A percentile compares a stretch with the other conserved stretches of the same genome.
Evolutionary conservation across 176 grass and related monocot species (phyloP).

Genomic region (Triticum urartu): DNA sequence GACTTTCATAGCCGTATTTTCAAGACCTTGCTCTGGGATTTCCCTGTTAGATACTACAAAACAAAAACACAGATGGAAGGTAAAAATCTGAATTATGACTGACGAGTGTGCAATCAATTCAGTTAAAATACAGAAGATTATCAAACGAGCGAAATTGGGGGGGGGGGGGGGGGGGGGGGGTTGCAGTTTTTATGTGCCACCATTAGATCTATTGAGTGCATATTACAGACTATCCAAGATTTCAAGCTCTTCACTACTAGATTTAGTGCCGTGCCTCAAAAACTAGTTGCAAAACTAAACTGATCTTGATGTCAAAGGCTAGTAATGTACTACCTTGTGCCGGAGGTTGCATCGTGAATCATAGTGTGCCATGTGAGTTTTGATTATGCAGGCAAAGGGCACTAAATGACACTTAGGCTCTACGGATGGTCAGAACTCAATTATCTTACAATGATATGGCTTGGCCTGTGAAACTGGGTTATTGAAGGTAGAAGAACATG

Average conservation of each 20-base stretch:
- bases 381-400: slow-evolving; percentile 20
- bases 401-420: neutral
- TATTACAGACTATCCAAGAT: slow-evolving; percentile 9
- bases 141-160: neutral
- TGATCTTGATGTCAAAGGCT: neutral
- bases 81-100: slow-evolving; percentile 10
- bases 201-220: slow-evolving; percentile 7
- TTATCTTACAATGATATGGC: neutral
- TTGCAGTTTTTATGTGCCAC: neutral
- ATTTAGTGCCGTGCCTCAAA: slow-evolving; percentile 1
- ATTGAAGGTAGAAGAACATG: neutral
- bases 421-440: neutral
- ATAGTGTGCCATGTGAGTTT: neutral
- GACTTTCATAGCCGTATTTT: slow-evolving; percentile 51
- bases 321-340: neutral
- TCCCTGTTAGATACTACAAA: slow-evolving; percentile 63
- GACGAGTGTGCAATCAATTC: neutral
- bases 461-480: neutral
- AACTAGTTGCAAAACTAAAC: slow-evolving; percentile 9
- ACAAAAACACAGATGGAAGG: slow-evolving; percentile 24
- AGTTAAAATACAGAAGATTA: neutral
- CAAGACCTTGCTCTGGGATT: slow-evolving; percentile 54
- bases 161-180: neutral
- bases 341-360: neutral
- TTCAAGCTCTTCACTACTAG: neutral